phyloP scores from a whole-genome alignment of 78 protist species.

The Dictyostelium firmibasis region DNA sequence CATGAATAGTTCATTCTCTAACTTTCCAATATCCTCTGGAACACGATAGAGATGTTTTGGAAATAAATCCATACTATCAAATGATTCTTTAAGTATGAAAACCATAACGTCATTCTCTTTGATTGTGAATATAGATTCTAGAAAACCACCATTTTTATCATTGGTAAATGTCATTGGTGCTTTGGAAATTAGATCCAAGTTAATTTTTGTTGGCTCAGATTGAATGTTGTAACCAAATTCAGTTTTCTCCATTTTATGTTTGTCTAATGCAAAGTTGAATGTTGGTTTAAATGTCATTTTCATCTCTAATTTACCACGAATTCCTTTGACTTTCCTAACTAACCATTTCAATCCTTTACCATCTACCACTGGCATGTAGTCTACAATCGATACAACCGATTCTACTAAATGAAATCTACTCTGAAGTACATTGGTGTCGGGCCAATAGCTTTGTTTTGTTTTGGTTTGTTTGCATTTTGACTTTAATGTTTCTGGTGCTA shows the following conservation, averaged over 20 bases:
- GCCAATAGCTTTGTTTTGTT: constrained; percentile 75
- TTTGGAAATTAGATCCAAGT: constrained; percentile 16
- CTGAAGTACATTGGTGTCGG: constrained; percentile 69
- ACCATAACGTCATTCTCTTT: constrained; percentile 17
- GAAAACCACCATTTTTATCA: neutral
- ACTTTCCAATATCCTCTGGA: neutral
- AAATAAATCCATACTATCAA: neutral
- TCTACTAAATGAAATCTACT: constrained; percentile 40
- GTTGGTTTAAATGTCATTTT: constrained; percentile 65
- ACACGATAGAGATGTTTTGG: neutral
- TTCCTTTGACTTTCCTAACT: constrained; percentile 64
- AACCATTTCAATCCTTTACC: constrained; percentile 39
- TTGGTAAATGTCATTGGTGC: neutral
- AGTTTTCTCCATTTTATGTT: neutral
- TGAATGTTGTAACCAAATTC: neutral
- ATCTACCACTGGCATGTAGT: constrained; percentile 75
- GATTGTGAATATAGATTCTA: neutral
- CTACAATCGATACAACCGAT: constrained; percentile 32
- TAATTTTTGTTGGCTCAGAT: neutral
- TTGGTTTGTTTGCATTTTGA: neutral
- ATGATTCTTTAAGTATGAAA: constrained; percentile 28
- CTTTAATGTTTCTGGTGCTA: neutral
- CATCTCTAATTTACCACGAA: constrained; percentile 51
- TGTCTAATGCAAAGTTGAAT: constrained; percentile 48
- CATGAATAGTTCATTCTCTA: constrained; percentile 11